Evolutionary conservation across 192 early-diverging fungal species (phyloP), one percentile per base, ranked within the genome.

Genomic region (Mortierella hygrophila): DNA sequence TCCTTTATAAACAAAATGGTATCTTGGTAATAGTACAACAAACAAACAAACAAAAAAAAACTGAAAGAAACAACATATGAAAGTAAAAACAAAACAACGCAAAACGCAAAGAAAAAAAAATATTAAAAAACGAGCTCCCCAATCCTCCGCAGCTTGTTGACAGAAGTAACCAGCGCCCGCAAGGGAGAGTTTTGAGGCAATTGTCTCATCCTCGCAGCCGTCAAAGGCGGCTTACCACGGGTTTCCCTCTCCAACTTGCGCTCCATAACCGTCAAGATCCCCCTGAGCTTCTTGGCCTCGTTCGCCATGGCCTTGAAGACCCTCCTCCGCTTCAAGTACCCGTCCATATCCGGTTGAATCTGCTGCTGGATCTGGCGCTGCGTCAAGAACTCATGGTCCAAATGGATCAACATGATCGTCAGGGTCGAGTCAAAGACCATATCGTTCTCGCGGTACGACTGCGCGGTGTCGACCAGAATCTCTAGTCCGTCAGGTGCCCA

Each of bases 381-480:
- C 29, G 60, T 32, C 16, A 29, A 70, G 21, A 63, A 74, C 55
- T 83, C 82, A 26, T 70, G 70, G 21, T 82, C 87, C 74, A 88
- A 26, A 55, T 86, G 84, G 29, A 80, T 75, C 74, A 88, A 46
- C 52, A 88, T 65, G 11, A 88, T 82, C 21, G 82, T 83, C 54
- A 84, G 68, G 0, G 81, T 83, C 11, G 78, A 85, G 29, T 81
- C 81, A 29, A 88, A 82, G 37, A 88, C 83, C 88, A 81, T 78
- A 65, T 88, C 88, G 54, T 88, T 88, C 46, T 88, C 88, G 9
- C 88, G 68, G 65, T 88, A 88, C 2, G 81, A 77, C 40, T 88
- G 88, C 16, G 83, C 63, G 73, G 75, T 68, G 68, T 88, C 88
- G 23, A 88, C 82, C 10, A 88, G 79, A 41, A 88, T 88, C 49